Evolutionary conservation across 371 early-diverging fungal genomes (phyloP).

Genomic region (Entomophthora muscae): DNA sequence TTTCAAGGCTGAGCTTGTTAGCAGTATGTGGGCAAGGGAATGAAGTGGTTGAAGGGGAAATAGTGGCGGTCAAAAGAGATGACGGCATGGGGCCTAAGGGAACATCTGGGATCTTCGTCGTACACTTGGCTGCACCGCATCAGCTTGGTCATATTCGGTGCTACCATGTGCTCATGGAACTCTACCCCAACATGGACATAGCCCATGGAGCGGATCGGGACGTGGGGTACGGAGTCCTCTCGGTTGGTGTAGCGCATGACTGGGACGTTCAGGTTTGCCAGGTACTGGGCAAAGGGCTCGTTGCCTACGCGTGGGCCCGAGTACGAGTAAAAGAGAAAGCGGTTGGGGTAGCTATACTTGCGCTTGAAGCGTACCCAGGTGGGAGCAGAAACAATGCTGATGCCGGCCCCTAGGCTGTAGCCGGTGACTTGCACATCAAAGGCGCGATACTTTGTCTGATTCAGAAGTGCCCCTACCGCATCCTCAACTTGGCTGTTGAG

Average conservation of each 20-base stretch:
- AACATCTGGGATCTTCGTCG: constrained; percentile 6
- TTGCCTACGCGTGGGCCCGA: neutral
- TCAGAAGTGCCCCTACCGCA: neutral
- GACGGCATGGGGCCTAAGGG: too few species aligned
- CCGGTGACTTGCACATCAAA: neutral
- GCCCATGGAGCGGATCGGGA: too few species aligned
- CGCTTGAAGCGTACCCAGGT: neutral
- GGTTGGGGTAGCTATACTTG: neutral
- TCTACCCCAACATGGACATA: neutral
- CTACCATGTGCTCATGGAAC: neutral
- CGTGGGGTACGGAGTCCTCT: neutral
- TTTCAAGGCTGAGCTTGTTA: too few species aligned
- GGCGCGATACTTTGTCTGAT: neutral
- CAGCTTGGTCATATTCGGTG: neutral
- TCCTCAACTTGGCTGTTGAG: too few species aligned
- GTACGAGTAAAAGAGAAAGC: neutral
- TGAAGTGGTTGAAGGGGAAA: too few species aligned
- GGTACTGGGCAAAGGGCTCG: too few species aligned
- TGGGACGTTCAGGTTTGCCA: neutral
- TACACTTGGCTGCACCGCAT: neutral
- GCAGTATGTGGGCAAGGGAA: too few species aligned
- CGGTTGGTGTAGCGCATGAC: constrained; percentile 1
- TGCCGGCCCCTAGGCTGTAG: too few species aligned
- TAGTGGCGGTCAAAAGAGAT: too few species aligned
- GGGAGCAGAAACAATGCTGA: neutral